phyloP scores from a whole-genome alignment of 495 filamentous ascomycete species.

The Talaromyces thailandensis region DNA sequence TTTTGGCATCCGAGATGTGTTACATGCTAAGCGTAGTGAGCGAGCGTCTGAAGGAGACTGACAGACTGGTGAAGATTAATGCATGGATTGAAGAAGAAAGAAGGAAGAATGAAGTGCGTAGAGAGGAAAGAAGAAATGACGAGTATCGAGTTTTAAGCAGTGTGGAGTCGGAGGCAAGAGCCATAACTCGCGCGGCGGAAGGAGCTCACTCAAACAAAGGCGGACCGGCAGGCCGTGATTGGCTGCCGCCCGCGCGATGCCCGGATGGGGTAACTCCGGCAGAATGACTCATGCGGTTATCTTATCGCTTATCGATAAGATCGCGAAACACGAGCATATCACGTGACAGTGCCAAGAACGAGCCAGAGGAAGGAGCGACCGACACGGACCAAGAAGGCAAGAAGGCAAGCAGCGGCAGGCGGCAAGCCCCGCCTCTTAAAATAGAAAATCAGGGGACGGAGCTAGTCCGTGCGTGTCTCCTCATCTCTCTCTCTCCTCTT shows the following conservation, averaged over 20 bases:
- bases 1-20: neutral
- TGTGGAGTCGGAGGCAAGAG: neutral
- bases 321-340: neutral
- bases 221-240: neutral
- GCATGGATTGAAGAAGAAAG: neutral
- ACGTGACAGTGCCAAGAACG: neutral
- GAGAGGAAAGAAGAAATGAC: neutral
- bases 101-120: neutral
- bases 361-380: neutral
- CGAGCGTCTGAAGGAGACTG: neutral
- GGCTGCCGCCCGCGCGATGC: neutral
- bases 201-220: neutral
- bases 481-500: slow-evolving; percentile 6
- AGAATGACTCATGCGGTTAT: neutral
- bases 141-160: neutral
- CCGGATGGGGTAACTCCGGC: slow-evolving; percentile 3
- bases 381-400: too few species aligned
- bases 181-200: neutral
- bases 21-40: neutral
- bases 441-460: slow-evolving; percentile 5
- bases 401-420: neutral
- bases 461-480: neutral
- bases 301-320: slow-evolving; percentile 7
- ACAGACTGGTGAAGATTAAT: neutral
- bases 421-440: slow-evolving; percentile 8